Base-by-base conservation (phyloP, 2,329 filamentous ascomycete genomes). In the Alternaria dauci region DNA sequence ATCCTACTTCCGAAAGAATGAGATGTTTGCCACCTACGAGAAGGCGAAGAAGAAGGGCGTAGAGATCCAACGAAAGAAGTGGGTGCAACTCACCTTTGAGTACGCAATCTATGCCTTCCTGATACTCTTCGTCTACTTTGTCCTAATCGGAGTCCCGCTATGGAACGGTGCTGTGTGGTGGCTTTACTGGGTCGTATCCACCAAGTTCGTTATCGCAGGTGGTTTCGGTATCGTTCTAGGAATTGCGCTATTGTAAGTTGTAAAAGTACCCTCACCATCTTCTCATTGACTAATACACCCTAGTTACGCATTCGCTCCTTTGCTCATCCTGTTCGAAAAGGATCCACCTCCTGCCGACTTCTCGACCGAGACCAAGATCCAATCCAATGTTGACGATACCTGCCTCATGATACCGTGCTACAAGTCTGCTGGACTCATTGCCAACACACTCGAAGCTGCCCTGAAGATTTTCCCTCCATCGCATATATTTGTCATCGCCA, bases 71-170 rank as follows among this genome's bases (percentile, higher is more conserved):
- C 67, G 78, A 20, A 72, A 72, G 43, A 69, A 74, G 43, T 79
- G 74, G 72, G 74, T 74, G 23, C 78, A 79, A 55, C 12, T 76
- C 2, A 52, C 72, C 5, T 81, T 82, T 53, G 78, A 81, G 65
- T 80, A 76, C 51, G 61, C 69, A 32, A 65, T 80, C 28, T 82
- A 82, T 52, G 36, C 73, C 2, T 80, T 42, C 39, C 44, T 71
- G 23, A 18, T 79, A 4, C 70, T 70, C 12, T 79, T 83, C 55
- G 70, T 82, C 30, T 83, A 83, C 58, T 81, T 84, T 23, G 79
- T 83, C n/a, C 70, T 83, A 1, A 67, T 84, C 9, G 82, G 82
- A 5, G 57, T 79, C 54, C 82, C 82, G 1, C 59, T 84, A 2
- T 84, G 82, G 82, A 78, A 78, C 5, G 82, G 82, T 4, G 74